These are phyloP conservation scores for Fusarium sp. DNA, from an alignment of 2,329 filamentous ascomycete species.

Conservation along the genomic window DNA sequence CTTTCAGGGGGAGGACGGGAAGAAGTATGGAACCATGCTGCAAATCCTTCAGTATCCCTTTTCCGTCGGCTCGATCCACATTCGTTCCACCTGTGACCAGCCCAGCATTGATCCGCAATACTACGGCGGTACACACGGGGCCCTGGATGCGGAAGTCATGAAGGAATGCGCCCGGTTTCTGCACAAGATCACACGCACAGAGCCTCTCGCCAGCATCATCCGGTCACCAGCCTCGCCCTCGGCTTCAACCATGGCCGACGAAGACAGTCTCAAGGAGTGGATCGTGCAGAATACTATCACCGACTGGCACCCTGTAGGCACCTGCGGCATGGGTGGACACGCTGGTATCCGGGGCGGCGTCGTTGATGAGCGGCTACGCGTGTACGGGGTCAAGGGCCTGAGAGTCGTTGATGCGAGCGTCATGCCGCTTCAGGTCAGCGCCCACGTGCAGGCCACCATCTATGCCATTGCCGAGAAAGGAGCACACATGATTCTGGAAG, in stretches of 20 bases:
- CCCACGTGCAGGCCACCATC: constrained; percentile 54
- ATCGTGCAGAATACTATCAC: constrained; percentile 50
- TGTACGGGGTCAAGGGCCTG: constrained; percentile 50
- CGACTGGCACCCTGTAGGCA: constrained; percentile 60
- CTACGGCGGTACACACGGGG: constrained; percentile 57
- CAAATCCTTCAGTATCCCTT: constrained; percentile 69
- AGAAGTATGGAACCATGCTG: constrained; percentile 65
- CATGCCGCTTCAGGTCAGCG: constrained; percentile 50
- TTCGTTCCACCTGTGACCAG: constrained; percentile 48
- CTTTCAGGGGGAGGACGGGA: constrained; percentile 54
- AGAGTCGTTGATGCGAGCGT: constrained; percentile 52
- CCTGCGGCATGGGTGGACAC: constrained; percentile 53
- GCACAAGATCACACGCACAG: constrained; percentile 56
- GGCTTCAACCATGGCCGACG: constrained; percentile 32
- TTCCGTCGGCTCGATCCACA: constrained; percentile 64
- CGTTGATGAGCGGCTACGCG: constrained; percentile 49
- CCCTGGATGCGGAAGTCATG: constrained; percentile 62
- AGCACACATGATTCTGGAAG: constrained; percentile 46
- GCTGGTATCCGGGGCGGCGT: constrained; percentile 52
- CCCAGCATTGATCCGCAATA: constrained; percentile 61
- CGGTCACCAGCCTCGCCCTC: constrained; percentile 46
- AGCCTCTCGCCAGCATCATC: constrained; percentile 58
- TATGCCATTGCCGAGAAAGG: constrained; percentile 56
- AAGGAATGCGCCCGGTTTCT: constrained; percentile 58
- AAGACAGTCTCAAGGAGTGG: constrained; percentile 43